Conservation (phyloP, 2,329 filamentous ascomycete genomes). For the Macroventuria anomochaeta region DNA sequence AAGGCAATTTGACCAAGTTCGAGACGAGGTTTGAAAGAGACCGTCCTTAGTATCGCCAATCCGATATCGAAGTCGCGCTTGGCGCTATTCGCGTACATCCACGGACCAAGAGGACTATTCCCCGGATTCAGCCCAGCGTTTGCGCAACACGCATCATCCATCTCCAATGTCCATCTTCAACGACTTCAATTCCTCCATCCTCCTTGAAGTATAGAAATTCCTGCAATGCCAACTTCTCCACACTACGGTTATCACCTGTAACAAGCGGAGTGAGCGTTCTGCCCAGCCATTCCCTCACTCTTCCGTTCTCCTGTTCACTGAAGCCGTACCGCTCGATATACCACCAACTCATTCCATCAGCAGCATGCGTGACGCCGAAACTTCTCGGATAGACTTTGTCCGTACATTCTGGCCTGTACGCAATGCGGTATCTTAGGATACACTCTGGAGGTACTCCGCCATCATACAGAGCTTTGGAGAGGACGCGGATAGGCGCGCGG, state of each 20-base stretch:
- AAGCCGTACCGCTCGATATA: constrained; percentile 8
- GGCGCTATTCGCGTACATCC: neutral
- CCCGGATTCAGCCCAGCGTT: neutral
- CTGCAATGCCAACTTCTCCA: neutral
- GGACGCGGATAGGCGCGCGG: constrained; percentile 9
- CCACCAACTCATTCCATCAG: constrained; percentile 15
- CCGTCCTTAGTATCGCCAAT: too few species aligned
- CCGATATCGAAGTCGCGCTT: neutral
- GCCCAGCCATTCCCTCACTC: constrained; percentile 3
- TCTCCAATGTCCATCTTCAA: constrained; percentile 3
- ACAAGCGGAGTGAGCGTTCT: constrained; percentile 6
- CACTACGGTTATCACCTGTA: neutral
- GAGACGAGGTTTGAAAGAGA: too few species aligned
- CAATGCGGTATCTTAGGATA: constrained; percentile 9
- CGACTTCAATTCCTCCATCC: neutral
- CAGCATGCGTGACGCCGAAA: constrained; percentile 10
- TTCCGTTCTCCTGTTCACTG: neutral
- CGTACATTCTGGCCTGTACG: constrained; percentile 8
- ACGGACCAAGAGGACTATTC: neutral
- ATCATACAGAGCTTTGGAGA: constrained; percentile 8
- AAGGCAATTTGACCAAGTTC: too few species aligned
- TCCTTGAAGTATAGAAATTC: constrained; percentile 7
- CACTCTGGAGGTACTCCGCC: constrained; percentile 5
- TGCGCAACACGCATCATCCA: constrained; percentile 8
- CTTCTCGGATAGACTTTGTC: constrained; percentile 7